Evolutionary conservation across 768 basidiomycete genomes (phyloP).

Genomic region (Scleroderma bovista): DNA sequence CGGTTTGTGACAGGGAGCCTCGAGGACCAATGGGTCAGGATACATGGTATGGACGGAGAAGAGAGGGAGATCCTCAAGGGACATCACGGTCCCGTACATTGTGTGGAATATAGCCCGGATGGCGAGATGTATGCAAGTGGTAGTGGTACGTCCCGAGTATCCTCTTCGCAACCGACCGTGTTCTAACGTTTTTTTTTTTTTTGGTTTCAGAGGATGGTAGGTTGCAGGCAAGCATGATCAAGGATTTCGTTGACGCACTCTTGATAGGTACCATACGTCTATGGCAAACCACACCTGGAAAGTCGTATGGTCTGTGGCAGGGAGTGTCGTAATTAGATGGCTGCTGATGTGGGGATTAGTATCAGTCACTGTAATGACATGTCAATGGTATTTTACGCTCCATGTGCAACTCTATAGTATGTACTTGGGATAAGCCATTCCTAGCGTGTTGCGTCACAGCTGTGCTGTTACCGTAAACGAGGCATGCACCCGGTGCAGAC

Average conservation of each 20-base stretch:
- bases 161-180: conserved; percentile 2
- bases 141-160: conserved; percentile 60
- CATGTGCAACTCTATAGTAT: neutral
- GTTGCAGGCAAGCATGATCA: conserved; percentile 15
- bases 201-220: conserved; percentile 62
- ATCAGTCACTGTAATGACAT: neutral
- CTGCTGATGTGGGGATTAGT: neutral
- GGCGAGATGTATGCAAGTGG: conserved; percentile 98
- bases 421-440: too few species aligned
- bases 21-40: conserved; percentile 93
- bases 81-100: conserved; percentile 96
- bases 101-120: conserved; percentile 90
- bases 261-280: conserved; percentile 82
- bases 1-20: conserved; percentile 89
- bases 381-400: conserved; percentile 8
- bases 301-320: conserved; percentile 89
- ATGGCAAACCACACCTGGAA: conserved; percentile 96
- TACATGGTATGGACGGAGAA: conserved; percentile 86
- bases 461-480: too few species aligned
- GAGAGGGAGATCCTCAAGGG: conserved; percentile 92
- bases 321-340: conserved; percentile 42
- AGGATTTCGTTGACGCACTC: conserved; percentile 5
- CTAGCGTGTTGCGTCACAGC: too few species aligned
- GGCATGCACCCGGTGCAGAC: neutral
- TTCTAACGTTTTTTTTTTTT: conserved; percentile 6